These are phyloP conservation scores for Grosmannia penicillata DNA, from an alignment of 2,329 filamentous ascomycete genomes.

Conservation along the genomic window DNA sequence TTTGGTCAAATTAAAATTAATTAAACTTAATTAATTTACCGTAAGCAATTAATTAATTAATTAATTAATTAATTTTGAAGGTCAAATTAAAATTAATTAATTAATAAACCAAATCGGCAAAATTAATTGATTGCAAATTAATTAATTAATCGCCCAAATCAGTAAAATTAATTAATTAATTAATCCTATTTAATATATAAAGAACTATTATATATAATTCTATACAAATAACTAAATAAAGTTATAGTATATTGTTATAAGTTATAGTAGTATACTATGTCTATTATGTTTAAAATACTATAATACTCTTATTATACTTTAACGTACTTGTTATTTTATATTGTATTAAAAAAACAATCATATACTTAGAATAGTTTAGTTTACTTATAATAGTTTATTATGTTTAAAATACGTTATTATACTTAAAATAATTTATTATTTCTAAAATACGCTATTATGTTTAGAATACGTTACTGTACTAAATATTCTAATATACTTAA, in stretches of 20 bases:
- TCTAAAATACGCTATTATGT: too few relatives aligned
- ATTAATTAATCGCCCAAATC: neutral
- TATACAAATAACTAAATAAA: neutral
- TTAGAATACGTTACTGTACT: too few relatives aligned
- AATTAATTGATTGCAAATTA: neutral
- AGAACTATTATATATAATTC: neutral
- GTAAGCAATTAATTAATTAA: neutral
- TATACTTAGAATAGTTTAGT: too few relatives aligned
- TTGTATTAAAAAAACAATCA: too few relatives aligned
- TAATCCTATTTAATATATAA: neutral
- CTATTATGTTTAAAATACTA: too few relatives aligned
- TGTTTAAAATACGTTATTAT: too few relatives aligned
- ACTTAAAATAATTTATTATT: too few relatives aligned
- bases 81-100: neutral
- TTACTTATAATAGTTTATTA: too few relatives aligned
- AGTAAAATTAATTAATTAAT: neutral
- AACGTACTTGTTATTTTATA: too few relatives aligned
- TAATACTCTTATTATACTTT: neutral
- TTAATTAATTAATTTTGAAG: neutral
- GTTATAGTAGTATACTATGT: neutral
- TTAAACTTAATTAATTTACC: neutral
- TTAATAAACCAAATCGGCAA: neutral
- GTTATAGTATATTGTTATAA: neutral
- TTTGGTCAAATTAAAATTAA: neutral
- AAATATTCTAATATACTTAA: too few relatives aligned